Evolutionary conservation across 2,329 filamentous ascomycete genomes (phyloP).

Genomic region (Apiospora phragmitis): DNA sequence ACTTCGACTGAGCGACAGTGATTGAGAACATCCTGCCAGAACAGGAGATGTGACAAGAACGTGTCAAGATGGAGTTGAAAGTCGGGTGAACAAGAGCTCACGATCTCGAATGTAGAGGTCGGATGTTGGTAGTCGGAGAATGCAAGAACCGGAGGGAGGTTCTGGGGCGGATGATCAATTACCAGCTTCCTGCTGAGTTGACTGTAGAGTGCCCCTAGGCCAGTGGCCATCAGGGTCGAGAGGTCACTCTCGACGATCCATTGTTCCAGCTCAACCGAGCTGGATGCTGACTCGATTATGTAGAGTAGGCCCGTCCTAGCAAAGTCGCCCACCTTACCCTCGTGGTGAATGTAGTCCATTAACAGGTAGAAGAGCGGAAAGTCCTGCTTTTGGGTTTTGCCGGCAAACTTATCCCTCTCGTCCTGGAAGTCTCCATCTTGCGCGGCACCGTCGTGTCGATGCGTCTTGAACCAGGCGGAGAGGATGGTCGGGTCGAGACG

Average conservation of each 20-base stretch:
- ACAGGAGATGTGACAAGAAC: constrained; percentile 90
- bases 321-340: constrained; percentile 93
- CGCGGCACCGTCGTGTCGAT: constrained; percentile 29
- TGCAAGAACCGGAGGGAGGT: constrained; percentile 79
- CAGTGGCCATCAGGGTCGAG: constrained; percentile 95
- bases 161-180: constrained; percentile 72
- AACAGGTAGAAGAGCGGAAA: constrained; percentile 95
- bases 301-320: constrained; percentile 91
- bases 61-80: constrained; percentile 88
- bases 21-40: constrained; percentile 98
- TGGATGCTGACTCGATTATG: constrained; percentile 90
- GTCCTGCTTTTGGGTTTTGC: constrained; percentile 83
- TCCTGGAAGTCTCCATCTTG: constrained; percentile 43
- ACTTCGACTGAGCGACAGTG: constrained; percentile 92
- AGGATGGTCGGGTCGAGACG: constrained; percentile 84
- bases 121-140: constrained; percentile 86
- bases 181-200: constrained; percentile 76
- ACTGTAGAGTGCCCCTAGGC: constrained; percentile 74
- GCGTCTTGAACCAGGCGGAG: constrained; percentile 84
- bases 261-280: constrained; percentile 78
- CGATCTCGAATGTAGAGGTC: constrained; percentile 67
- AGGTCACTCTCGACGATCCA: constrained; percentile 98
- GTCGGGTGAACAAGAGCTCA: constrained; percentile 71
- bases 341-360: constrained; percentile 95
- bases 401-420: constrained; percentile 71